These are phyloP conservation scores for Ophiostoma ulmi DNA, from an alignment of 2,329 filamentous ascomycete genomes.

Conservation along the genomic window DNA sequence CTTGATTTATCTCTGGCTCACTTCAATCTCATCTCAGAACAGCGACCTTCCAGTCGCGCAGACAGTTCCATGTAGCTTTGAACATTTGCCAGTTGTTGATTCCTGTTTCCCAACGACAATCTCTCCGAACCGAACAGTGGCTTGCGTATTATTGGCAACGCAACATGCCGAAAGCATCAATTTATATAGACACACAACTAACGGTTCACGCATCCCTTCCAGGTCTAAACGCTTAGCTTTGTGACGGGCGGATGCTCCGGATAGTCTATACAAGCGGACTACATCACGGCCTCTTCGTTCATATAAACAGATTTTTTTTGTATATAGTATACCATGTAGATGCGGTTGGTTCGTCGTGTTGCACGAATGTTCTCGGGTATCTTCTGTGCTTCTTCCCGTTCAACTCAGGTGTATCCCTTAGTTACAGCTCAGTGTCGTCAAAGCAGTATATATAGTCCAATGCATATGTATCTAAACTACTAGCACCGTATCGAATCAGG, in stretches of 20 bases:
- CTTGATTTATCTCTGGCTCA: not conserved
- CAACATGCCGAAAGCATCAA: not conserved
- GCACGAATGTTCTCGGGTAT: not conserved
- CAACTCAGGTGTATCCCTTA: not conserved
- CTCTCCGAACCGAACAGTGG: not conserved
- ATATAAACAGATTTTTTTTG: no score
- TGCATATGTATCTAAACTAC: no score
- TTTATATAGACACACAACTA: not conserved
- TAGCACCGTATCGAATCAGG: not conserved
- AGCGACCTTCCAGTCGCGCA: not conserved
- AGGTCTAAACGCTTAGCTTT: not conserved
- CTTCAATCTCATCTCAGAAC: not conserved
- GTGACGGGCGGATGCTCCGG: not conserved
- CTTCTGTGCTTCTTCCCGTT: not conserved
- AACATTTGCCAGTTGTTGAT: conserved; percentile 1
- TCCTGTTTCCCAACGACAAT: not conserved
- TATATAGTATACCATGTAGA: not conserved
- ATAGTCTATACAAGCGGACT: not conserved
- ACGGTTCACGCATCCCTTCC: not conserved
- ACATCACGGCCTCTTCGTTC: not conserved
- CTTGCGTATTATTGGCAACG: not conserved
- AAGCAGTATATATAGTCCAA: not conserved
- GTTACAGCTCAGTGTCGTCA: not conserved
- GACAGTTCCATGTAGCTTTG: not conserved
- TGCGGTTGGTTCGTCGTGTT: not conserved